Base-by-base conservation (phyloP, 805 yeast species). In the Saccharomycopsis capsularis region DNA sequence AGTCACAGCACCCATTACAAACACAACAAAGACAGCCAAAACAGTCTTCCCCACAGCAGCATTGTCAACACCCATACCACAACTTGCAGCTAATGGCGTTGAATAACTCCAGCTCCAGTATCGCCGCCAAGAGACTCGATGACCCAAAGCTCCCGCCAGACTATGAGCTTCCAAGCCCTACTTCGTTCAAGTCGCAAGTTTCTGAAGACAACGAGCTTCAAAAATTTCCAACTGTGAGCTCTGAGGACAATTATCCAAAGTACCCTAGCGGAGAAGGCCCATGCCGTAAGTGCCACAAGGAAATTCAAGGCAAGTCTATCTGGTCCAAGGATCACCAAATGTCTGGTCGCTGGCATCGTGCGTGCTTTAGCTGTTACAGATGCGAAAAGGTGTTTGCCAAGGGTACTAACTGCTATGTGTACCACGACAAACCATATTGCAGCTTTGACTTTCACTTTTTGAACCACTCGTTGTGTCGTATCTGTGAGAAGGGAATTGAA, bases 321-420 rank as follows among this genome's bases (percentile, higher is more conserved):
- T 84, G 81, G 65, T 86, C 96, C n/a, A 84, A 81, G 34, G 57
- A 50, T 36, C 37, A 62, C n/a, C 89, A 82, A 59, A 67, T 85
- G 41, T 76, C 87, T 1, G 98, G 97, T 0, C 91, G 89, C 62
- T 93, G 98, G 98, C 99, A 93, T 62, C 73, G 95, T 36, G 65
- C 71, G 15, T 93, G 99, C 62, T 91, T 93, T 69, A 68, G 69
- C 13, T 93, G 99, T 68, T 66, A 71, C 18, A 64, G 70, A 11
- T 91, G 98, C 67, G 65, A 64, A 6, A 60, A 71, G 1, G 65
- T 64, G 35, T 85, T 85, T 64, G 72, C 70, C 55, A 84, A 79
- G 58, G 71, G 75, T 11, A 75, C 76, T 16, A 76, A 78, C 23
- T 82, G 89, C 57, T 93, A 90, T 63, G 95, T 85, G 4, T 72